Base-by-base conservation (phyloP, 75 land plant species). In the Pseudotsuga menziesii region DNA sequence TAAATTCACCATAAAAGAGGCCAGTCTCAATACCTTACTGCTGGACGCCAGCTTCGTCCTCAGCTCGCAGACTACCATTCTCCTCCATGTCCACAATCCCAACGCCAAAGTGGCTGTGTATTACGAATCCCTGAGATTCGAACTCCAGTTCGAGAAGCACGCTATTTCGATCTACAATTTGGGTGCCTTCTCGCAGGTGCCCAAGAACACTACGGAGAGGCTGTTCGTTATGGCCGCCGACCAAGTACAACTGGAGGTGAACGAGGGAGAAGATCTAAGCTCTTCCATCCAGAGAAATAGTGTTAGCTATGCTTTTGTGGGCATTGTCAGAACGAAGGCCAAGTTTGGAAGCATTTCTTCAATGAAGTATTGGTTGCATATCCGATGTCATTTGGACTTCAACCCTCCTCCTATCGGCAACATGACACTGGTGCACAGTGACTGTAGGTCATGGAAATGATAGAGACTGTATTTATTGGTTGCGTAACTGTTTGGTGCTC, bases 21-120 rank as follows among this genome's bases (percentile, higher is more conserved):
- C 78, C 1, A 76, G 61, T 82, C 88, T 90, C 44, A 80, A 74
- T 70, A 72, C 60, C 79, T 35, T 88, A 67, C 79, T 84, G 75
- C 77, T 90, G 44, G 87, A 88, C 78, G 44, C 85, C 8, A 81
- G 81, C 4, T 74, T 72, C 54, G 82, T 77, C 32, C 74, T 87
- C 72, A 90, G 81, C 66, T 87, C 86, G 2, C 86, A 90, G 62
- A 27, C 81, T 57, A 58, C 56, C 22, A 26, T 90, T 61, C 64
- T 82, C 4, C 82, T 84, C 76, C 85, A 86, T 54, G 83, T 86
- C 82, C 66, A 88, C 72, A 90, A 90, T 77, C 90, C 92, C 39
- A 90, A 90, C 74, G 72, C 57, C 56, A 88, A 77, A 75, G 70
- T 88, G 19, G 66, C 73, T 56, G 25, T 88, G 12, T 27, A 44